A percentile compares a stretch with the other conserved stretches of the same genome.
These are phyloP conservation scores for Aegilops sharonensis DNA, from an alignment of 176 grass and related monocot genomes.

Conservation along the genomic window DNA sequence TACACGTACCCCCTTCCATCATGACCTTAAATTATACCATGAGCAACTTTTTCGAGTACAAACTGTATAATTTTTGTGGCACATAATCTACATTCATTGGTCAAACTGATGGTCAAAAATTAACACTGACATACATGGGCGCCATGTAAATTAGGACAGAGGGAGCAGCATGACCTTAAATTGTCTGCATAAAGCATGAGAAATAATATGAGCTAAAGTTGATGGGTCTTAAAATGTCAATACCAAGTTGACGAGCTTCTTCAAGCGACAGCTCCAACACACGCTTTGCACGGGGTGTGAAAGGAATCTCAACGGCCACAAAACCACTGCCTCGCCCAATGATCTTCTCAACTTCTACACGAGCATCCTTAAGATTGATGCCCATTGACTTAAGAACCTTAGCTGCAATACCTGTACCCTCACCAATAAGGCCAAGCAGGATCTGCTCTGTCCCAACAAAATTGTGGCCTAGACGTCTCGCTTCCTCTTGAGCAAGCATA, in stretches of 20 bases:
- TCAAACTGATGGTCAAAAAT: too few relatives aligned
- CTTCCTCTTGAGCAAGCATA: constrained; percentile 98
- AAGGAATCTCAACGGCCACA: constrained; percentile 98
- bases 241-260: constrained; percentile 96
- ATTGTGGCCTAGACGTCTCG: constrained; percentile 82
- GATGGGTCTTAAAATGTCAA: background rate
- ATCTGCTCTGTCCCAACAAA: constrained; percentile 98
- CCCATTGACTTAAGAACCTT: constrained; percentile 97
- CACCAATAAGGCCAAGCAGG: constrained; percentile 81
- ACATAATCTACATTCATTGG: too few relatives aligned
- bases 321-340: constrained; percentile 95
- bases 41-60: too few relatives aligned
- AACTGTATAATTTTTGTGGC: too few relatives aligned
- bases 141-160: too few relatives aligned
- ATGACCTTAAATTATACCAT: too few relatives aligned
- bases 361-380: constrained; percentile 96
- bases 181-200: background rate
- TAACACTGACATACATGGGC: too few relatives aligned
- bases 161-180: too few relatives aligned
- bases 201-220: background rate
- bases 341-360: constrained; percentile 89
- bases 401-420: constrained; percentile 86
- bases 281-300: constrained; percentile 95
- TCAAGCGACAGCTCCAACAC: constrained; percentile 91
- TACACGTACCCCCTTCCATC: too few relatives aligned